Evolutionary conservation across 2,329 filamentous ascomycete species (phyloP), one percentile per base, ranked within the genome.

Genomic region (Diaporthe longicolla): DNA sequence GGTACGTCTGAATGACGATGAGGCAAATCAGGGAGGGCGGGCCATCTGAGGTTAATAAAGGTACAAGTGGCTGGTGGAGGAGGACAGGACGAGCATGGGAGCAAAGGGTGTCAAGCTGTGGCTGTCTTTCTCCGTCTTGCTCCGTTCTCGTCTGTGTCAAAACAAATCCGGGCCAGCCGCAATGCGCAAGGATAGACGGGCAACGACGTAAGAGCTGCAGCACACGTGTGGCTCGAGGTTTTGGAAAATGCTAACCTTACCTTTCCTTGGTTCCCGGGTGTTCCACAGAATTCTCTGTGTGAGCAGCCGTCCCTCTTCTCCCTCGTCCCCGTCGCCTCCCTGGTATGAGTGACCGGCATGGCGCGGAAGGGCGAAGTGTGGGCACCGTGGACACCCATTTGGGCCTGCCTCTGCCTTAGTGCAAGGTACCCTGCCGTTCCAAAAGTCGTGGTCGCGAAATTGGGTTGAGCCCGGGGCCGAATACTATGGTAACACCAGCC

Each of bases 201-300:
- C 11, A 54, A 54, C 63, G 63, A 68, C 63, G 63, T 68, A 68
- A 68, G 63, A 68, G 63, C 32, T 68, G 63, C 63, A 66, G 63
- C 63, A 66, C 63, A 66, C 11, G 43, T 24, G 61, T 35, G 61
- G 26, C 26, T 24, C 43, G 45, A 65, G 29, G 17, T 32, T 35
- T 6, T n/a, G 43, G 43, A 4, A 21, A 10, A 24, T 37, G 32
- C 63, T 54, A 63, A 19, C 40, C 40, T 43, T 43, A 63, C 55
- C 70, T 71, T 59, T 52, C 63, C 71, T 73, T 73, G 71, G 54
- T 70, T 61, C 69, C 63, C 71, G 63, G 61, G 24, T 24, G 70
- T 63, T 63, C 70, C 70, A 63, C 70, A 37, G 48, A 52, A 29
- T 50, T 61, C 55, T 50, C n/a, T 54, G 70, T 52, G 26, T 29